phyloP scores from a whole-genome alignment of 345 rosid species.

The Acer campestre region DNA sequence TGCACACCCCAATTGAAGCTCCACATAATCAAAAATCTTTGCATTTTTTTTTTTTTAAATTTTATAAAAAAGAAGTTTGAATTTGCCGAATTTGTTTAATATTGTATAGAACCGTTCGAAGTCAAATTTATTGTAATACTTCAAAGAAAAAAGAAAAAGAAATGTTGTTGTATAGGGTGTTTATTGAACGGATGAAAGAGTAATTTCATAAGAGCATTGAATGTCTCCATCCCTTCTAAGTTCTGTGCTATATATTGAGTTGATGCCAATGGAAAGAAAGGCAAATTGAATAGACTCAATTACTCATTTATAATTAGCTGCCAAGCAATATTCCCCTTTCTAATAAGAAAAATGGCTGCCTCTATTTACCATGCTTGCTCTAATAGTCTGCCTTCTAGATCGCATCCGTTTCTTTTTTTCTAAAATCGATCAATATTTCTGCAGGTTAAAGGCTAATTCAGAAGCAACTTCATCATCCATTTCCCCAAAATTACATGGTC shows the following conservation, averaged over 20 bases:
- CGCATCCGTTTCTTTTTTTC: slow-evolving; percentile 46
- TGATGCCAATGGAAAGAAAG: not conserved
- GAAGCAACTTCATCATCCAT: slow-evolving; percentile 15
- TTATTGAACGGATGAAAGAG: no score
- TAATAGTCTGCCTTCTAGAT: slow-evolving; percentile 44
- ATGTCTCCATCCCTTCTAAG: not conserved
- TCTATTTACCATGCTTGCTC: slow-evolving; percentile 45
- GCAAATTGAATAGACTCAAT: not conserved
- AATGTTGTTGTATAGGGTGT: no score
- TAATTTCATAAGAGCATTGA: no score
- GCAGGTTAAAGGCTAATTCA: slow-evolving; percentile 5
- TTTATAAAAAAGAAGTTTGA: no score
- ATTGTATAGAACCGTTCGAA: no score
- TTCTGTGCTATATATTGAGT: slow-evolving; percentile 7
- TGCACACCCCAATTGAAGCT: no score
- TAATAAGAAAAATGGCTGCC: slow-evolving; percentile 26
- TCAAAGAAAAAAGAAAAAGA: no score
- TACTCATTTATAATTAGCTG: not conserved
- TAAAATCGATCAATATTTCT: slow-evolving; percentile 36
- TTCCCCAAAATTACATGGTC: slow-evolving; percentile 19
- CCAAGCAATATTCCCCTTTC: not conserved
- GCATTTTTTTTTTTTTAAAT: no score
- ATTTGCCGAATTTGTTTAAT: no score
- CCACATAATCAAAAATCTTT: no score
- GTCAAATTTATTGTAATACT: no score